These are phyloP conservation scores for Leishmania tarentolae DNA, from an alignment of 208 protist species.

Conservation along the genomic window DNA sequence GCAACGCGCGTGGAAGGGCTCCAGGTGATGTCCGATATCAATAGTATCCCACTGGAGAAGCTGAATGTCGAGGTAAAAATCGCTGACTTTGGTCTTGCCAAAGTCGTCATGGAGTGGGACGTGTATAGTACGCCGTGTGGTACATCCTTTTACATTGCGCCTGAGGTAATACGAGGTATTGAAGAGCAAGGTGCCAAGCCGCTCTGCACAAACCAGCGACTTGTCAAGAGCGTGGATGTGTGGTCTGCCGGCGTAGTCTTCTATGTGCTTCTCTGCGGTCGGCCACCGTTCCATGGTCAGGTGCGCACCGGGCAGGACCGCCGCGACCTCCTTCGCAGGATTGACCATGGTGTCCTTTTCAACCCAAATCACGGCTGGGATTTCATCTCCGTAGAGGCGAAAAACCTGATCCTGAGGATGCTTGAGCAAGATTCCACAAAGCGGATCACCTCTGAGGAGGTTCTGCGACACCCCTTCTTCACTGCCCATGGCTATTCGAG, in stretches of 20 bases:
- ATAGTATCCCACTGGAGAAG: slow-evolving; percentile 41
- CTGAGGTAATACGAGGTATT: slow-evolving; percentile 87
- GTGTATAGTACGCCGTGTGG: slow-evolving; percentile 84
- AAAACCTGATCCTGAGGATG: slow-evolving; percentile 81
- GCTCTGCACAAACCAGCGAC: slow-evolving; percentile 72
- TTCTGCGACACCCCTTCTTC: slow-evolving; percentile 86
- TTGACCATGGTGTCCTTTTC: slow-evolving; percentile 88
- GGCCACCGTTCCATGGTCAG: slow-evolving; percentile 86
- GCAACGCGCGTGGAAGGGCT: background rate
- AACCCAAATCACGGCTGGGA: slow-evolving; percentile 73
- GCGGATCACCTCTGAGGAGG: slow-evolving; percentile 71
- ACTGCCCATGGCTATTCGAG: slow-evolving; percentile 52
- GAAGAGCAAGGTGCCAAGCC: slow-evolving; percentile 82
- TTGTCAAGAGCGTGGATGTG: slow-evolving; percentile 89
- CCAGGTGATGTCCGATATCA: slow-evolving; percentile 26
- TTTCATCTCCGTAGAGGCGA: slow-evolving; percentile 70
- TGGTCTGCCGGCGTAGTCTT: slow-evolving; percentile 89
- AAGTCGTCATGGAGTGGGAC: slow-evolving; percentile 85
- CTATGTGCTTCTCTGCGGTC: slow-evolving; percentile 82
- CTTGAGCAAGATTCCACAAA: slow-evolving; percentile 69
- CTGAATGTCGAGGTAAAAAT: slow-evolving; percentile 77
- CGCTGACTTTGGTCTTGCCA: slow-evolving; percentile 90
- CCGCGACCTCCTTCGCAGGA: slow-evolving; percentile 67
- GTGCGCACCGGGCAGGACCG: slow-evolving; percentile 84
- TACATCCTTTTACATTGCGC: slow-evolving; percentile 91